Base-by-base conservation (phyloP, 2,329 filamentous ascomycete species). In the Geosmithia putterillii region DNA sequence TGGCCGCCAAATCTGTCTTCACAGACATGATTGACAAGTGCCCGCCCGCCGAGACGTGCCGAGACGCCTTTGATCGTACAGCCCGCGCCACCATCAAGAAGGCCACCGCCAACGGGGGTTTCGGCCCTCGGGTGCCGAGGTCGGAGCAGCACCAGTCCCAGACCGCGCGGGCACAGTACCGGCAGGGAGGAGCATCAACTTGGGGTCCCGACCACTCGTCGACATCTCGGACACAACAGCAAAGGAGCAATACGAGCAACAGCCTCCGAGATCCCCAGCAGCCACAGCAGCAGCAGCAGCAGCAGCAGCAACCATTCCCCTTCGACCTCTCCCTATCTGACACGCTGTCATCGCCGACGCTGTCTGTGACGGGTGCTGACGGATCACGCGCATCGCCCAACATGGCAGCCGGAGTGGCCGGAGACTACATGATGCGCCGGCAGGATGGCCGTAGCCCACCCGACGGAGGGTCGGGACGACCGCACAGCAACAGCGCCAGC, bases 81-180 rank as follows among this genome's bases (percentile, higher is more conserved):
- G 89, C 86, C 54, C 94, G 92, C 65, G 89, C 89, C 9, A 96
- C 90, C 0, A 84, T 96, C 41, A 86, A 90, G 57, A 95, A 95
- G 89, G 88, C 86, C 51, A 82, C 89, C 58, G 86, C 83, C 2
- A 90, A 83, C 1, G 89, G 84, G 17, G 86, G 86, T 0, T 94
- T 94, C 50, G 86, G 85, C 10, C 46, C 53, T 46, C 48, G 58
- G 44, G 44, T 54, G 44, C 43, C 56, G 18, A 49, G 50, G 36
- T 49, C 57, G 41, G 46, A 52, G 40, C 49, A 52, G 36, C 50
- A 57, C 12, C 23, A 43, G 14, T 36, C 56, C 52, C 18, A n/a
- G 4, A 55, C 51, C 12, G 5, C 28, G 28, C 28, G 15, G 10
- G 6, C 28, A 32, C 10, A 32, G 28, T 32, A 32, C 28, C 28